phyloP scores from a whole-genome alignment of 1,284 basidiomycete genomes.

The Tylopilus orsonianus region DNA sequence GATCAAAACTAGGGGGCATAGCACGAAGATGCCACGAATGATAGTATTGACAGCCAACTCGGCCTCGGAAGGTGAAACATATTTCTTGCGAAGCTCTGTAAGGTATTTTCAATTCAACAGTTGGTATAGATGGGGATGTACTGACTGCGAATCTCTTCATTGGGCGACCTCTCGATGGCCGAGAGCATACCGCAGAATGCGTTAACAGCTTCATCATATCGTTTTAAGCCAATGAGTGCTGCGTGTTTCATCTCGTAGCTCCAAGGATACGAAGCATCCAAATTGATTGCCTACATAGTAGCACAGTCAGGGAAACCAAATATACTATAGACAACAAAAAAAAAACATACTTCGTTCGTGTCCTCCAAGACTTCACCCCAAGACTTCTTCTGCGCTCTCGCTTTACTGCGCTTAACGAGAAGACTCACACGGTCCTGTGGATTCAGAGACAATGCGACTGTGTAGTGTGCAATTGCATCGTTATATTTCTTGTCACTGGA shows the following conservation, averaged over 20 bases:
- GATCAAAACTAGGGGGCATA: no score
- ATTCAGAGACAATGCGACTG: background rate
- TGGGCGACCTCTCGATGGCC: background rate
- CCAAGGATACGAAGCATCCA: background rate
- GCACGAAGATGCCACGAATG: background rate
- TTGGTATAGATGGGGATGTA: no score
- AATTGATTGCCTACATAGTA: background rate
- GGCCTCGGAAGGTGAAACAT: background rate
- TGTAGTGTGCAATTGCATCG: no score
- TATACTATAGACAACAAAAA: background rate
- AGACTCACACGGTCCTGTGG: background rate
- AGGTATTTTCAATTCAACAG: background rate
- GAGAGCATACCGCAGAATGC: background rate
- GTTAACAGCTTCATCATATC: slow-evolving; percentile 6
- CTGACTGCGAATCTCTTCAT: background rate
- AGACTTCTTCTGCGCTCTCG: background rate
- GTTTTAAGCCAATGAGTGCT: background rate
- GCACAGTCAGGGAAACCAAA: background rate
- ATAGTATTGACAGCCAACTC: background rate
- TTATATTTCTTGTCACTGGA: no score
- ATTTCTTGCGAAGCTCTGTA: background rate
- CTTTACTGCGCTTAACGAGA: slow-evolving; percentile 14
- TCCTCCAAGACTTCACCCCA: background rate
- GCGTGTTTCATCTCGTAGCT: slow-evolving; percentile 4
- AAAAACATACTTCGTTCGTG: background rate